Conservation (phyloP, 371 early-diverging fungal species). For the Parasitella parasitica region DNA sequence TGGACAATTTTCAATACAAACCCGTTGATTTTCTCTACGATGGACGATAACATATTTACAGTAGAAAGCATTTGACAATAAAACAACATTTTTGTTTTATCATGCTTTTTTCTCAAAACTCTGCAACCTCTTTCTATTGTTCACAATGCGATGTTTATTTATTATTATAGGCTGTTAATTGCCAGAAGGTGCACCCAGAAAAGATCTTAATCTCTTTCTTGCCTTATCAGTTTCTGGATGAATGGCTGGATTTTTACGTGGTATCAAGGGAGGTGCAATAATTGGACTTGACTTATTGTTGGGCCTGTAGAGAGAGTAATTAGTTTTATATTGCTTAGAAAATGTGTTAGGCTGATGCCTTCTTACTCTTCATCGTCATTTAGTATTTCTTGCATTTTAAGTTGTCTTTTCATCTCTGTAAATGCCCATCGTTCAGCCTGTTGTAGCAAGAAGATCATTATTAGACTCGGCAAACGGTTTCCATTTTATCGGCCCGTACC, state of each 20-base stretch:
- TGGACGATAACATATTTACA: neutral
- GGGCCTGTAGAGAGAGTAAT: neutral
- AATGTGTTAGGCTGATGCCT: no score
- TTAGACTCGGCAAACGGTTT: no score
- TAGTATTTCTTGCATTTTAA: slow-evolving; percentile 25
- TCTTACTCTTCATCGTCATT: slow-evolving; percentile 4
- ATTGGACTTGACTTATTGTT: neutral
- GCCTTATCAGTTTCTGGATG: neutral
- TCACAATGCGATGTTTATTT: neutral
- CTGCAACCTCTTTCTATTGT: neutral
- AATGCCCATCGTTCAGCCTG: slow-evolving; percentile 46
- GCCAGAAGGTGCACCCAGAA: slow-evolving; percentile 20
- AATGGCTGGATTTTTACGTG: neutral
- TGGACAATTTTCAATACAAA: neutral
- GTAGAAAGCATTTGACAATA: neutral
- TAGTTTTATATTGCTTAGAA: neutral
- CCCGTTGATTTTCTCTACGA: neutral
- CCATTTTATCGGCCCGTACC: slow-evolving; percentile 14
- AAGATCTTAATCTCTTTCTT: slow-evolving; percentile 15
- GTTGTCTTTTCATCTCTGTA: slow-evolving; percentile 33
- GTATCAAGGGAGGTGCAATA: neutral
- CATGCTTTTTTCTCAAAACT: neutral
- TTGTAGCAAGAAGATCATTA: neutral
- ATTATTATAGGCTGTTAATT: neutral
- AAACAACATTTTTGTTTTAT: neutral